Conservation (phyloP, 1,284 basidiomycete genomes). For the Somion occarium region DNA sequence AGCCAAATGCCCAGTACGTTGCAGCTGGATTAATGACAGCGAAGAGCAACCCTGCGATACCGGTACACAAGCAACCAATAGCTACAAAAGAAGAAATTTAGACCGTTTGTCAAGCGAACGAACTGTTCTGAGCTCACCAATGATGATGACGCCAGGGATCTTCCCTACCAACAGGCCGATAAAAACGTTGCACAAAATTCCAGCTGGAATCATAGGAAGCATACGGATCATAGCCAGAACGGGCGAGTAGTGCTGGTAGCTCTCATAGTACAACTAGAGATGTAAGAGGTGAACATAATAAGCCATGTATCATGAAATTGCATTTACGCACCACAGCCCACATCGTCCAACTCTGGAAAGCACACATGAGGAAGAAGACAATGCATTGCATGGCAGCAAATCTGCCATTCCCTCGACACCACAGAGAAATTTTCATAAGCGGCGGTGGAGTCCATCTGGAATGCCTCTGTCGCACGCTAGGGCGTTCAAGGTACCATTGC, state of each 20-base stretch:
- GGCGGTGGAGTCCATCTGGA: slow-evolving; percentile 44
- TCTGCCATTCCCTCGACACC: slow-evolving; percentile 52
- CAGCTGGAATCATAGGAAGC: slow-evolving; percentile 49
- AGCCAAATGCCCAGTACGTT: slow-evolving; percentile 14
- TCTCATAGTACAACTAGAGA: slow-evolving; percentile 56
- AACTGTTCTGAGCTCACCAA: slow-evolving; percentile 38
- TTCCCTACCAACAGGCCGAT: slow-evolving; percentile 53
- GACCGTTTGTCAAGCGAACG: background rate
- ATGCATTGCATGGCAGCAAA: slow-evolving; percentile 59
- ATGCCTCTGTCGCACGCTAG: slow-evolving; percentile 14
- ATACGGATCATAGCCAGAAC: slow-evolving; percentile 69
- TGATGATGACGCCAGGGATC: slow-evolving; percentile 45
- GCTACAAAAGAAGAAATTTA: slow-evolving; percentile 27
- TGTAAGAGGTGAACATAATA: background rate
- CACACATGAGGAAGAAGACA: slow-evolving; percentile 60
- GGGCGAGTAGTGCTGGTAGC: slow-evolving; percentile 44
- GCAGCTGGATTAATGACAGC: slow-evolving; percentile 52
- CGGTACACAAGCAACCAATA: slow-evolving; percentile 51
- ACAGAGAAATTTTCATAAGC: slow-evolving; percentile 59
- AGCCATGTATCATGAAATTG: background rate
- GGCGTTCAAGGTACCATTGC: slow-evolving; percentile 55
- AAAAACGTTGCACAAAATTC: slow-evolving; percentile 42
- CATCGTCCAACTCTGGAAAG: slow-evolving; percentile 50
- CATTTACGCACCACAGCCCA: slow-evolving; percentile 41
- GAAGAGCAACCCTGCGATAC: slow-evolving; percentile 60